Base-by-base conservation (phyloP, 140 eudicot genomes). In the Senecio squalidus region DNA sequence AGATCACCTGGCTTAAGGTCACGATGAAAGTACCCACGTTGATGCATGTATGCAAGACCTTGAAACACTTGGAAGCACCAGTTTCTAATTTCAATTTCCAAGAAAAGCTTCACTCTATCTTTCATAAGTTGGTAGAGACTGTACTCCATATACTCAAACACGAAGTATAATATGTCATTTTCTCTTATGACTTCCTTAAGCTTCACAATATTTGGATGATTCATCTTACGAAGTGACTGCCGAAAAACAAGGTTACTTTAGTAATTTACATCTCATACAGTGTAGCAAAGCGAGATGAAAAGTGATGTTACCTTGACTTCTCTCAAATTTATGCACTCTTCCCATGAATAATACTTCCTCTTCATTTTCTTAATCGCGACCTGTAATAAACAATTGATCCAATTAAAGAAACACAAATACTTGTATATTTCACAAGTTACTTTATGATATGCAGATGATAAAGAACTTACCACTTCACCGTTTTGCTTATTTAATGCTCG, bases 1-100 rank as follows among this genome's bases (percentile, higher is more conserved):
- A 33, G 9, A 36, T 69, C 63, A 89, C 96, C 99, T 79, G 99
- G 99, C 79, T 92, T 92, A 34, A 92, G 99, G 72, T 92, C 99
- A 21, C 99, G 93, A 67, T 92, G 99, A 66, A 93, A 93, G 71
- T 82, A 93, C 47, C 99, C 96, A 60, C 89, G 89, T 69, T 82
- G 96, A 58, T 93, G 96, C 82, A 88, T 88, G 76, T 80, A 84
- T 21, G 95, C 93, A 69, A 93, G 96, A 66, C 96, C 99, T 71
- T 93, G 95, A 78, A 93, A 93, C 14, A 93, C 89, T 84, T 93
- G 99, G 70, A 79, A 93, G 81, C 96, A 87, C 99, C 99, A 93
- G 62, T 93, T 82, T 70, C 84, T 82, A 20, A 93, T 80, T 72
- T 88, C 95, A 68, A 67, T 66, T 71, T 93, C 99, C 59, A 87